A percentile compares a stretch with the other conserved stretches of the same genome.
Evolutionary conservation across 306 rosid genomes (phyloP).

Genomic region (Coriaria nepalensis): DNA sequence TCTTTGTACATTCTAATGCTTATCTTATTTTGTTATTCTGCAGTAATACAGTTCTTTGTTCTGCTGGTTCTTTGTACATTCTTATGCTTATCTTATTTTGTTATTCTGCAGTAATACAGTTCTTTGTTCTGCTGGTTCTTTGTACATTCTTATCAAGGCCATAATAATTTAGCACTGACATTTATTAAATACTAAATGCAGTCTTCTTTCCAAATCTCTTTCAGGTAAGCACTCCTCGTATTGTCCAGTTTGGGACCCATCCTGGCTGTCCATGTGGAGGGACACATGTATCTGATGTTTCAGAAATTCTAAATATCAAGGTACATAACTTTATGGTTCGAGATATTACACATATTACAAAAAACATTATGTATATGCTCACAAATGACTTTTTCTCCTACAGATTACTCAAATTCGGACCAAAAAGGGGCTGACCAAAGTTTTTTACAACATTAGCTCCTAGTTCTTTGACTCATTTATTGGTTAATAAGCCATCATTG

Average conservation of each 20-base stretch:
- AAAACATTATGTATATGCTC: too few relatives aligned
- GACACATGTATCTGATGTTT: constrained; percentile 53
- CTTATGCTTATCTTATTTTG: too few relatives aligned
- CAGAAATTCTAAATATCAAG: constrained; percentile 38
- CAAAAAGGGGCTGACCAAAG: constrained; percentile 57
- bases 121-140: too few relatives aligned
- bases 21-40: too few relatives aligned
- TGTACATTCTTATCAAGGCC: background rate
- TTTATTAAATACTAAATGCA: background rate
- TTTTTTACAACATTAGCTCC: constrained; percentile 21
- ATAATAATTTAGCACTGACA: background rate
- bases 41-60: too few relatives aligned
- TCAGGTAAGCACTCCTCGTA: constrained; percentile 60
- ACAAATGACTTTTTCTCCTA: constrained; percentile 4
- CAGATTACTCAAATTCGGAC: constrained; percentile 62
- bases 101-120: too few relatives aligned
- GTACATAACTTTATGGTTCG: constrained; percentile 24
- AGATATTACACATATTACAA: background rate
- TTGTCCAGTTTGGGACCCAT: constrained; percentile 38
- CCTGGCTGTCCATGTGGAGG: constrained; percentile 82
- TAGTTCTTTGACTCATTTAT: too few relatives aligned
- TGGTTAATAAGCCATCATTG: too few relatives aligned
- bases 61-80: too few relatives aligned
- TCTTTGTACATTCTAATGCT: too few relatives aligned
- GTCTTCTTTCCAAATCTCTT: constrained; percentile 9